phyloP scores from a whole-genome alignment of 2,329 filamentous ascomycete species.

The Colletotrichum viniferum region DNA sequence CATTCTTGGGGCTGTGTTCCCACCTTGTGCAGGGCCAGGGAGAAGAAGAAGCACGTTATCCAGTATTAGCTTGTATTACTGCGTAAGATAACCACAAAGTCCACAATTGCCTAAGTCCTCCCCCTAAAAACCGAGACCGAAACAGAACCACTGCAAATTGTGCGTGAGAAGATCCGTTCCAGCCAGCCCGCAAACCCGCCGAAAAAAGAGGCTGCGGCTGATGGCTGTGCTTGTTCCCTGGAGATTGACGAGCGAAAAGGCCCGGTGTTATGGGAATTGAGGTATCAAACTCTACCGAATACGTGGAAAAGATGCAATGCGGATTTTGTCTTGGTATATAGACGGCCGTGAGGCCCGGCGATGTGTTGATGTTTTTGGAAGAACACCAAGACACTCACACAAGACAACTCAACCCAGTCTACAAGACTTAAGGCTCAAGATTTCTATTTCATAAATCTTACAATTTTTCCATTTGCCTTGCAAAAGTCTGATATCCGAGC shows the following conservation, averaged over 20 bases:
- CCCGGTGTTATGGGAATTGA: neutral
- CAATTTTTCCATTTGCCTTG: neutral
- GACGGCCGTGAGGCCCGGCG: neutral
- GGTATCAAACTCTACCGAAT: neutral
- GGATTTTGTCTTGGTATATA: neutral
- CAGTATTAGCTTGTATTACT: neutral
- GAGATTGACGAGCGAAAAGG: neutral
- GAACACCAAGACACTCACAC: neutral
- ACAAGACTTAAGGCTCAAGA: neutral
- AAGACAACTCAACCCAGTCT: neutral
- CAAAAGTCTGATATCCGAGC: neutral
- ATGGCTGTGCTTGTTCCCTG: neutral
- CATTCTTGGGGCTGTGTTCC: neutral
- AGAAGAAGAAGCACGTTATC: neutral
- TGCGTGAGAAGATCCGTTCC: neutral
- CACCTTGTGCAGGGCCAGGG: neutral
- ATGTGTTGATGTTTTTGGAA: neutral
- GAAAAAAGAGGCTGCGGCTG: neutral
- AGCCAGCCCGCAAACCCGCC: neutral
- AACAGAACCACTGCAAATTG: neutral
- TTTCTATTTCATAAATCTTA: neutral
- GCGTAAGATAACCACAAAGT: neutral
- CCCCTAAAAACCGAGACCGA: slow-evolving; percentile 8
- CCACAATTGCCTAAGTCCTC: neutral
- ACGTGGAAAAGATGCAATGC: neutral